Percentiles rank a stretch among this genome's conserved stretches.
Evolutionary conservation across 495 filamentous ascomycete genomes (phyloP).

Genomic region (Penicillium tannophilum): DNA sequence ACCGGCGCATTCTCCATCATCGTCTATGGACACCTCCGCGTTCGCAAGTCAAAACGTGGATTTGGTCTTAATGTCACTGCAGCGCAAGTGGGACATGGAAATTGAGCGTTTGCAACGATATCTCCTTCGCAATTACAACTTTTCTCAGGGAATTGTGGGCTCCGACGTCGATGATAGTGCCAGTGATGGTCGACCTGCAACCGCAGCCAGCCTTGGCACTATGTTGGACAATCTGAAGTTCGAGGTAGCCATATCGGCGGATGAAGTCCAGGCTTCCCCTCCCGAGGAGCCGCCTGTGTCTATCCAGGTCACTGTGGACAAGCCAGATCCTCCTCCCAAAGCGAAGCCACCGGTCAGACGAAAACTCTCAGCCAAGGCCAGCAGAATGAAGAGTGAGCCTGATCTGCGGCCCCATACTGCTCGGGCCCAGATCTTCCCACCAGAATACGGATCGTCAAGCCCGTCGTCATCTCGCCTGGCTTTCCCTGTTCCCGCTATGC

Average conservation of each 20-base stretch:
- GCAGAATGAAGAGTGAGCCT: conserved; percentile 18
- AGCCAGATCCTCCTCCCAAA: conserved; percentile 5
- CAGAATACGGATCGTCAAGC: conserved; percentile 29
- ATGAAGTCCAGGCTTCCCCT: conserved; percentile 31
- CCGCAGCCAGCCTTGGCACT: conserved; percentile 41
- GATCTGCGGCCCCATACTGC: conserved; percentile 32
- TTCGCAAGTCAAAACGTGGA: conserved; percentile 53
- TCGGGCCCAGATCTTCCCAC: conserved; percentile 23
- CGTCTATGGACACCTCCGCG: conserved; percentile 29
- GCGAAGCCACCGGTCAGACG: background rate
- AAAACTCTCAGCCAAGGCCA: conserved; percentile 5
- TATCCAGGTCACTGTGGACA: conserved; percentile 12
- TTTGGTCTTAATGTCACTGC: conserved; percentile 55
- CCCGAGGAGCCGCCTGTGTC: conserved; percentile 21
- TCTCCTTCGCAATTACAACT: conserved; percentile 62
- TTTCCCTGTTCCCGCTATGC: conserved; percentile 41
- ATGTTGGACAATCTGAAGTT: conserved; percentile 46
- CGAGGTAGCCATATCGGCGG: conserved; percentile 40
- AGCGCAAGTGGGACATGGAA: conserved; percentile 65
- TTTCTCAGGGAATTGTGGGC: conserved; percentile 48
- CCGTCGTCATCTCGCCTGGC: conserved; percentile 33
- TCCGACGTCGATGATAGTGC: conserved; percentile 30
- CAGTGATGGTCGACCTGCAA: conserved; percentile 42
- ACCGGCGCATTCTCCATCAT: conserved; percentile 22
- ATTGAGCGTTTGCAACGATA: conserved; percentile 57